Conservation (phyloP, 345 rosid genomes). For the Eutrema yunnanense region DNA sequence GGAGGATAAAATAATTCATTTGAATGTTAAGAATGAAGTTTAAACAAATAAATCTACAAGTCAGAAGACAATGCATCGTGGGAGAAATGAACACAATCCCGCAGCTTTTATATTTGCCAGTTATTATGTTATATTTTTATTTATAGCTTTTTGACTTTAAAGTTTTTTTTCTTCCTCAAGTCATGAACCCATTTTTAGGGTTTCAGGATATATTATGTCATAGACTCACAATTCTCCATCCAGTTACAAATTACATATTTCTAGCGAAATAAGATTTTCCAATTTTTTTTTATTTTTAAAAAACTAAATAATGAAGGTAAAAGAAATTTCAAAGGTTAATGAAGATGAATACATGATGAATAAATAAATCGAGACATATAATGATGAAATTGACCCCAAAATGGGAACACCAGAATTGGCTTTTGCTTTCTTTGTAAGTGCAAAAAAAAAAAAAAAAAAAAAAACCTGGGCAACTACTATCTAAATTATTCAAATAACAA, state of each 20-base stretch:
- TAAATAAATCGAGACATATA: not conserved
- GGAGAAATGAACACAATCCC: not conserved
- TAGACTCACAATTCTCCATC: not conserved
- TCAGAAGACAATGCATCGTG: slow-evolving; percentile 5
- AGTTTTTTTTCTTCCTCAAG: not conserved
- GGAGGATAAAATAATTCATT: not conserved
- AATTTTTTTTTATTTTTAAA: too few relatives aligned
- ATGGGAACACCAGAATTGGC: slow-evolving; percentile 15
- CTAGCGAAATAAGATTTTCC: not conserved
- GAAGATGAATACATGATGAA: not conserved
- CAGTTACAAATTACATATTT: not conserved
- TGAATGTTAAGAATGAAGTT: not conserved
- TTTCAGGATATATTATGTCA: not conserved
- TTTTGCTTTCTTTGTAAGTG: slow-evolving; percentile 11
- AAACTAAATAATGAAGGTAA: not conserved
- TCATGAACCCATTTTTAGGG: not conserved
- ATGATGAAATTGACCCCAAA: slow-evolving; percentile 22
- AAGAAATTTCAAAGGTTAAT: not conserved
- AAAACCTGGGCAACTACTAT: not conserved
- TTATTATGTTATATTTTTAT: not conserved
- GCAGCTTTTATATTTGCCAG: not conserved
- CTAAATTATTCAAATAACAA: slow-evolving; percentile 11
- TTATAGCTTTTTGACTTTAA: too few relatives aligned
- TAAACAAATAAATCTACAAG: not conserved
- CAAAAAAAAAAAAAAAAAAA: not conserved